Percentiles rank a stretch among this genome's conserved stretches.
Evolutionary conservation across 306 rosid species (phyloP).

Genomic region (Vicia villosa): DNA sequence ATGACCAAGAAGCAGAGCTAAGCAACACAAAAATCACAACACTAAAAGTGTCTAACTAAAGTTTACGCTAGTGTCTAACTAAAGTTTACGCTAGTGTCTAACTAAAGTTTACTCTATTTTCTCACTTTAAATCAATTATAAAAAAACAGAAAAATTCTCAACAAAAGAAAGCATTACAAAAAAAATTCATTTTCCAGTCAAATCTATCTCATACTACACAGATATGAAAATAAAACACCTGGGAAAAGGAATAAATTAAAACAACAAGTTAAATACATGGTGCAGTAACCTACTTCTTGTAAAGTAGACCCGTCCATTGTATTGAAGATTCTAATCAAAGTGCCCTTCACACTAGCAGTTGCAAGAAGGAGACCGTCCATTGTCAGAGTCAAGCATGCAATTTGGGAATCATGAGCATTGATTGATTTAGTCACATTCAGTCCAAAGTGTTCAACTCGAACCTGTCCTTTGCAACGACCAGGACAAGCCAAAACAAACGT

Average conservation of each 20-base stretch:
- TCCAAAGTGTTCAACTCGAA: constrained; percentile 89
- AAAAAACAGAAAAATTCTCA: neutral
- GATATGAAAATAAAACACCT: constrained; percentile 1
- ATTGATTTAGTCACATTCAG: constrained; percentile 72
- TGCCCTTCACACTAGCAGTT: constrained; percentile 92
- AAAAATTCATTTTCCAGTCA: constrained; percentile 13
- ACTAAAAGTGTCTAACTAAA: neutral
- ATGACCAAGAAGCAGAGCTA: neutral
- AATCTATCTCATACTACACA: neutral
- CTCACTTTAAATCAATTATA: neutral
- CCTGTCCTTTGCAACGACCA: constrained; percentile 75
- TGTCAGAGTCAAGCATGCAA: constrained; percentile 83
- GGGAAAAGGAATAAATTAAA: constrained; percentile 10
- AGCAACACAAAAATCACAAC: neutral
- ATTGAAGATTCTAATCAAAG: constrained; percentile 92
- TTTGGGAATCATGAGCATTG: constrained; percentile 78
- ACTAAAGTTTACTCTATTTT: neutral
- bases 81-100: no score
- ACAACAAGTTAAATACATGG: constrained; percentile 29
- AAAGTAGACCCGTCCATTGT: constrained; percentile 90
- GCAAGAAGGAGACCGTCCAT: constrained; percentile 97
- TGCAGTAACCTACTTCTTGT: constrained; percentile 73
- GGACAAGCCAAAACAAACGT: constrained; percentile 93
- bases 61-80: no score
- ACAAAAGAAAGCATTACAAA: constrained; percentile 8